Evolutionary conservation across 257 asterid genomes (phyloP).

Genomic region (Nicotiana undulata): DNA sequence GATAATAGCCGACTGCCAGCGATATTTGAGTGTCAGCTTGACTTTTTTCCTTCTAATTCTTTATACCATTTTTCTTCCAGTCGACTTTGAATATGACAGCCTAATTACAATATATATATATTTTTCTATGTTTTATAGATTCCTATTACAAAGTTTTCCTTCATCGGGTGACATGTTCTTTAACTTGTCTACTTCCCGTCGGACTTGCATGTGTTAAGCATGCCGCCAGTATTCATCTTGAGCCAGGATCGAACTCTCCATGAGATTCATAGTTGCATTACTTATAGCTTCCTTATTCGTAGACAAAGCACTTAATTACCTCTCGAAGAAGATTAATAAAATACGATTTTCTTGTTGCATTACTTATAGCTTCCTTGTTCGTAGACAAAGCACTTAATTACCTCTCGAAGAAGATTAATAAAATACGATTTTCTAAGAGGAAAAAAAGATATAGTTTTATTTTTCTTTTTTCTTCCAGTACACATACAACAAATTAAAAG

Average conservation of each 20-base stretch:
- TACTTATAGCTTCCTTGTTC: no score
- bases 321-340: not conserved
- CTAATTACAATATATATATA: not conserved
- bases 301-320: no score
- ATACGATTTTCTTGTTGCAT: not conserved
- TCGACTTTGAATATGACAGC: not conserved
- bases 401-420: not conserved
- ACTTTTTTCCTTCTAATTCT: not conserved
- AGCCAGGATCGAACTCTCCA: no score
- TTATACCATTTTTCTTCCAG: not conserved
- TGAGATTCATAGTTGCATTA: no score
- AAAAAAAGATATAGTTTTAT: not conserved
- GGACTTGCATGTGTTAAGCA: no score
- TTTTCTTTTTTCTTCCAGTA: not conserved
- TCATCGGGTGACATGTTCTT: not conserved
- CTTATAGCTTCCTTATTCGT: no score
- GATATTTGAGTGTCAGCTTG: not conserved
- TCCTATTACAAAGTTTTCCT: not conserved
- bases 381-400: no score
- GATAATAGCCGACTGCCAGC: constrained; percentile 4
- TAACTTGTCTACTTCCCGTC: no score
- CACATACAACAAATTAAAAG: not conserved
- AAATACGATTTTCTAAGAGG: not conserved
- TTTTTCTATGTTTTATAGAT: not conserved
- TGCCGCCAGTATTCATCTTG: no score